These are phyloP conservation scores for Lactarius pseudohatsudake DNA, from an alignment of 768 basidiomycete species.

Conservation along the genomic window DNA sequence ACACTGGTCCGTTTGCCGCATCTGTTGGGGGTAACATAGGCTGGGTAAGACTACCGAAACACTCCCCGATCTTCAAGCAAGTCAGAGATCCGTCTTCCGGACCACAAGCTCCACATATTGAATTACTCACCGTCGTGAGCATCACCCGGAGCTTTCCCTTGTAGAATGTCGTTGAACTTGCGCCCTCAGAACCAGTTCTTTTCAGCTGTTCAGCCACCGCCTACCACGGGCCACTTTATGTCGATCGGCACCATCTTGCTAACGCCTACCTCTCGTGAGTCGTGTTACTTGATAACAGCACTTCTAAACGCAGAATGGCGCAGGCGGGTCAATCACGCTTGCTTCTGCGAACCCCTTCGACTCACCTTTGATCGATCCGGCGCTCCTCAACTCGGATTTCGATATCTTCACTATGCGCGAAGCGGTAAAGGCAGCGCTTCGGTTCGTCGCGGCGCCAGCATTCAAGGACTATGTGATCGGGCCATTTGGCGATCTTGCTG, in stretches of 20 bases:
- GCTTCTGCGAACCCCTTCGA: constrained; percentile 32
- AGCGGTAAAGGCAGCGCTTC: constrained; percentile 5
- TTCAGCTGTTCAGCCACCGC: constrained; percentile 14
- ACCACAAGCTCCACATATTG: constrained; percentile 24
- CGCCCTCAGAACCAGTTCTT: constrained; percentile 11
- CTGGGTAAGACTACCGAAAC: constrained; percentile 18
- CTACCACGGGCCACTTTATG: constrained; percentile 30
- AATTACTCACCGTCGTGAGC: constrained; percentile 22
- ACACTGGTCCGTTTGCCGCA: constrained; percentile 19
- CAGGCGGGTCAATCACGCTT: constrained; percentile 32
- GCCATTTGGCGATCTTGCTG: neutral
- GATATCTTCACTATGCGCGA: constrained; percentile 15
- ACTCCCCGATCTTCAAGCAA: constrained; percentile 17
- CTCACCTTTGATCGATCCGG: constrained; percentile 33
- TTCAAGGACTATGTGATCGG: constrained; percentile 10
- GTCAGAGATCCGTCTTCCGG: constrained; percentile 25
- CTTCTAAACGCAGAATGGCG: neutral
- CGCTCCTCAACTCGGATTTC: constrained; percentile 14
- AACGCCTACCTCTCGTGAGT: constrained; percentile 29
- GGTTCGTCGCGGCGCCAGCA: constrained; percentile 7
- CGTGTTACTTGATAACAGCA: neutral
- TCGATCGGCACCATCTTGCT: constrained; percentile 26
- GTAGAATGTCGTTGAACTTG: neutral
- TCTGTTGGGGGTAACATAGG: neutral
- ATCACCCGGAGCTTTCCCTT: too few species aligned